Conservation (phyloP, 1,139 yeast genomes). For the Petasospora rhodanensis region DNA sequence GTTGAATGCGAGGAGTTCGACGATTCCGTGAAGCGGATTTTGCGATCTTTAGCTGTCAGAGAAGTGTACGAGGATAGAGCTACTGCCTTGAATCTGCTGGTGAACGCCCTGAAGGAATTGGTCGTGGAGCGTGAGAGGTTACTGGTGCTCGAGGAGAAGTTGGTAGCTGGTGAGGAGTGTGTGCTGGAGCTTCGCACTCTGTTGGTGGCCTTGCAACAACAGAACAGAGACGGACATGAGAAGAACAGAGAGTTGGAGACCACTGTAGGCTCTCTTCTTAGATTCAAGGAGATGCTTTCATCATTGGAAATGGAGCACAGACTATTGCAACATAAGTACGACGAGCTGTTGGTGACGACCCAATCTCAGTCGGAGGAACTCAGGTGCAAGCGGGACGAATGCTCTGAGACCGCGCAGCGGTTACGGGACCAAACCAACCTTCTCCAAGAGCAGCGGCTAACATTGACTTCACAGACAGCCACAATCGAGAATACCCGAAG, state of each 20-base stretch:
- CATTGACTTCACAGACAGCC: no score
- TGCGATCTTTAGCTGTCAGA: neutral
- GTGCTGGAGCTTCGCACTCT: no score
- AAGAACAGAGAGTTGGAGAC: neutral
- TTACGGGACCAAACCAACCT: constrained; percentile 5
- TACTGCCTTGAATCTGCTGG: no score
- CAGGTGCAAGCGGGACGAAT: neutral
- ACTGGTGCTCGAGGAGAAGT: no score
- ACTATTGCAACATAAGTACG: constrained; percentile 1
- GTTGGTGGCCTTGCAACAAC: no score
- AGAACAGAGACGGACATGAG: no score
- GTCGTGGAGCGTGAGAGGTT: no score
- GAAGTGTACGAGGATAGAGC: neutral
- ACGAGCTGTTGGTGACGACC: constrained; percentile 3
- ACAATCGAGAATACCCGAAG: no score
- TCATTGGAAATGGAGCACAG: constrained; percentile 8
- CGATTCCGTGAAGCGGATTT: constrained; percentile 1
- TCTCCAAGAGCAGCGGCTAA: no score
- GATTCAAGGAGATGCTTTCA: constrained; percentile 1
- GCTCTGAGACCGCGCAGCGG: constrained; percentile 3
- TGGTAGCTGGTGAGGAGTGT: no score
- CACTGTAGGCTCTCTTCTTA: neutral
- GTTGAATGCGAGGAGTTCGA: constrained; percentile 2
- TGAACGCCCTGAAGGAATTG: no score
- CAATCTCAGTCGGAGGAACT: constrained; percentile 5